Base-by-base conservation (phyloP, 768 basidiomycete genomes). In the Nidularia pulvinata region DNA sequence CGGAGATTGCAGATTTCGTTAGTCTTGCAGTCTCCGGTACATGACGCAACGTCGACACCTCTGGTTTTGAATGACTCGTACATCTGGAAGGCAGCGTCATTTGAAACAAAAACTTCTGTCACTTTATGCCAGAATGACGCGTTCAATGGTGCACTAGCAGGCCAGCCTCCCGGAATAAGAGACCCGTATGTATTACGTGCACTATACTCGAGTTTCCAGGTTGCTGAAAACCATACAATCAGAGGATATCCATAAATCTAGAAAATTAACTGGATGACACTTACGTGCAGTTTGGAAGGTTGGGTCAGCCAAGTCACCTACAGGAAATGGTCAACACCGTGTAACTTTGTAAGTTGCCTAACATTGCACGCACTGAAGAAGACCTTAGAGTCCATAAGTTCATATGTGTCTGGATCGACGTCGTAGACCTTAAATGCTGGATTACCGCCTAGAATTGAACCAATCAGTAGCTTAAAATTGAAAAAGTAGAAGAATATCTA, bases 371-470 rank as follows among this genome's bases (percentile, higher is more conserved):
- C 49, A 84, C 83, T 73, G 48, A 71, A 67, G 61, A 78, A 82
- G 0, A 79, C 79, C 10, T 71, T 70, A 4, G 75, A 68, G 56
- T 88, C 84, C 78, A 86, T 81, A 48, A 88, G 65, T 58, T 86
- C 86, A 57, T 80, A 86, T 6, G 84, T 85, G 54, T 84, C 83
- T 2, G 84, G 82, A 59, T 88, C 86, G 30, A 88, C 69, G 49
- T 86, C 84, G 61, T 86, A 86, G 0, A 85, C 65, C 49, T 81
- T 79, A 70, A 80, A 85, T 10, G 77, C 78, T 2, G 77, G 82
- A 58, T 83, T 83, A 34, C 75, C 81, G 53, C 71, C 83, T 85
- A 51, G 19, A 19, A 19, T 6, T 30, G 25, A 22, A 11, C 10
- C 14, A 19, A 19, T 19, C 46, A 19, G 13, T 33, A 13, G 48